phyloP scores from a whole-genome alignment of 148 eudicot species.

The Limonium bicolor region DNA sequence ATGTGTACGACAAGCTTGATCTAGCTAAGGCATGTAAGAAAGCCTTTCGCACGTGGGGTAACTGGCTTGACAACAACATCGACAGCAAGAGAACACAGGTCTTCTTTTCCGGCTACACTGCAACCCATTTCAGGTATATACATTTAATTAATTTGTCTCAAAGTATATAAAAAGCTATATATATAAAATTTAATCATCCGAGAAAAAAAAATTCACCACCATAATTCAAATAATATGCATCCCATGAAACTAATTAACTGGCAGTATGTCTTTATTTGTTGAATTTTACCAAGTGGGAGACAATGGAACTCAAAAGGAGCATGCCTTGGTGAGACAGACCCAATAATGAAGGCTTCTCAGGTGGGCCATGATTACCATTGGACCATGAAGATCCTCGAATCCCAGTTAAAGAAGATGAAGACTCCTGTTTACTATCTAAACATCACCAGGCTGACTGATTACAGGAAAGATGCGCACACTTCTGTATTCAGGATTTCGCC shows the following conservation, averaged over 20 bases:
- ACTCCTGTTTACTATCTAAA: constrained; percentile 54
- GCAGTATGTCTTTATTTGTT: neutral
- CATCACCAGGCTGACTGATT: constrained; percentile 67
- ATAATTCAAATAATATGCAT: neutral
- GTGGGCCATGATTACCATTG: constrained; percentile 47
- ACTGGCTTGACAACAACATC: constrained; percentile 71
- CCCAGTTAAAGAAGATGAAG: constrained; percentile 53
- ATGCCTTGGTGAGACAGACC: constrained; percentile 72
- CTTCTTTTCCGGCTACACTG: constrained; percentile 83
- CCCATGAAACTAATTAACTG: neutral
- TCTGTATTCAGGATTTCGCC: constrained; percentile 66
- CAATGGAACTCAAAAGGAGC: constrained; percentile 95
- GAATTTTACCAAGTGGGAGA: constrained; percentile 52
- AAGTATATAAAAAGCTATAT: neutral
- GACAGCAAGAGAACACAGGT: constrained; percentile 51
- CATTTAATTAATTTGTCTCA: neutral
- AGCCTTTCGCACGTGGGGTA: constrained; percentile 92
- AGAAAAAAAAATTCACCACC: neutral
- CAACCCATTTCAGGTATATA: constrained; percentile 81
- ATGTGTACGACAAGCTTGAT: constrained; percentile 56
- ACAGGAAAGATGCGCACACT: constrained; percentile 83
- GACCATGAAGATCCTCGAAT: constrained; percentile 57
- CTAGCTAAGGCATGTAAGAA: constrained; percentile 72
- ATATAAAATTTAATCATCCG: neutral
- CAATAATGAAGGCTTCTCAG: constrained; percentile 53